phyloP scores from a whole-genome alignment of 768 basidiomycete genomes.

The Rhizopogon rudus region DNA sequence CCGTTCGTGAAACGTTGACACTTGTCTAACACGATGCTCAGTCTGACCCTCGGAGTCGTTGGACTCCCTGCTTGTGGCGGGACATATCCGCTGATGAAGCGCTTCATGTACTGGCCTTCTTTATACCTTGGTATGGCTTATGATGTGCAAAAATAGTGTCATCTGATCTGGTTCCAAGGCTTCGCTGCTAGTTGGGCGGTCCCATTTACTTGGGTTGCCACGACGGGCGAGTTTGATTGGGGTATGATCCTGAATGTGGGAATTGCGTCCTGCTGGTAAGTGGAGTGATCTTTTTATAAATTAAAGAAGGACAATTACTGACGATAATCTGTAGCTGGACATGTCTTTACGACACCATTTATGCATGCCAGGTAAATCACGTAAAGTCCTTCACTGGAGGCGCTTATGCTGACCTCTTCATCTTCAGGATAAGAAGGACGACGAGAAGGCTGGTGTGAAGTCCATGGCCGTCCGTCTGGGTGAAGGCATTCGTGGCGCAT shows the following conservation, averaged over 20 bases:
- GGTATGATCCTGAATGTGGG: background rate
- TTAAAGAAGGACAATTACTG: background rate
- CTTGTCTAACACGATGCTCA: background rate
- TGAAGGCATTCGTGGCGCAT: conserved; percentile 49
- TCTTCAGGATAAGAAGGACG: conserved; percentile 74
- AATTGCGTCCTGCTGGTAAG: background rate
- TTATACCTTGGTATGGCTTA: conserved; percentile 20
- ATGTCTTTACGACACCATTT: conserved; percentile 48
- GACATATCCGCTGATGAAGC: conserved; percentile 25
- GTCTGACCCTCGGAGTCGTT: conserved; percentile 14
- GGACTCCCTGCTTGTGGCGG: conserved; percentile 15
- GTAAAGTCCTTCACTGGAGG: background rate
- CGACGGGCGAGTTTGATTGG: background rate
- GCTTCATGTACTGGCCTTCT: conserved; percentile 25
- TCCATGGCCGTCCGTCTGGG: conserved; percentile 76
- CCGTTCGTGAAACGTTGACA: background rate
- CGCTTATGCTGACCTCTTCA: conserved; percentile 12
- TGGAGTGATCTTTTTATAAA: background rate
- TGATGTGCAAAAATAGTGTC: background rate
- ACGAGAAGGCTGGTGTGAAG: conserved; percentile 65
- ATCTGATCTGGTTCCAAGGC: background rate
- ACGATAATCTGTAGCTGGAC: background rate
- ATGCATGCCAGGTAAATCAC: conserved; percentile 58
- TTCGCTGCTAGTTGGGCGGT: background rate
- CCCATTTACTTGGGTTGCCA: background rate